These are phyloP conservation scores for Quercus tomentella DNA, from an alignment of 331 rosid species.

Conservation along the genomic window DNA sequence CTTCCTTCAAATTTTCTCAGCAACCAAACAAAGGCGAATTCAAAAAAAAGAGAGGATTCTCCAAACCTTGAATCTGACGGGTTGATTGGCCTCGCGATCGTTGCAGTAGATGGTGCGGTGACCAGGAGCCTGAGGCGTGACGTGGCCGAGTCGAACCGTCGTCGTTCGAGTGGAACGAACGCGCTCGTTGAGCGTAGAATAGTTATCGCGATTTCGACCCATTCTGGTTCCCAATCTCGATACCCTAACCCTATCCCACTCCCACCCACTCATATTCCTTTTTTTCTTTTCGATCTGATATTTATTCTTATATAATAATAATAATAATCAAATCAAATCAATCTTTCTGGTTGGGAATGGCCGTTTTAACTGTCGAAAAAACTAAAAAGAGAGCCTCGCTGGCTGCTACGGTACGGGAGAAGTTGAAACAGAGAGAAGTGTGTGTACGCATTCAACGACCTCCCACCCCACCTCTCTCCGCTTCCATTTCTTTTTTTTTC, in stretches of 20 bases:
- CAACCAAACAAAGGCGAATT: neutral
- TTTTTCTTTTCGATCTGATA: neutral
- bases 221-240: slow-evolving; percentile 60
- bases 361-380: neutral
- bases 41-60: neutral
- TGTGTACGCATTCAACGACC: slow-evolving; percentile 15
- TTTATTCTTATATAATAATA: no score
- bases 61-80: slow-evolving; percentile 70
- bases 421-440: slow-evolving; percentile 2
- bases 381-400: neutral
- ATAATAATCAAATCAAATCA: no score
- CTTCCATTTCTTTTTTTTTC: neutral
- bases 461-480: neutral
- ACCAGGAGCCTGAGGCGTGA: slow-evolving; percentile 94
- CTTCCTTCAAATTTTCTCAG: neutral
- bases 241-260: slow-evolving; percentile 26
- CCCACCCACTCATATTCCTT: slow-evolving; percentile 70
- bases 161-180: slow-evolving; percentile 36
- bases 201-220: slow-evolving; percentile 2
- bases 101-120: slow-evolving; percentile 85
- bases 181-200: slow-evolving; percentile 32
- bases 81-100: slow-evolving; percentile 72
- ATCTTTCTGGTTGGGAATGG: slow-evolving; percentile 8
- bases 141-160: slow-evolving; percentile 81
- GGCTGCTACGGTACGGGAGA: neutral